These are phyloP conservation scores for Botrytis hyacinthi DNA, from an alignment of 2,329 filamentous ascomycete species.

Conservation along the genomic window DNA sequence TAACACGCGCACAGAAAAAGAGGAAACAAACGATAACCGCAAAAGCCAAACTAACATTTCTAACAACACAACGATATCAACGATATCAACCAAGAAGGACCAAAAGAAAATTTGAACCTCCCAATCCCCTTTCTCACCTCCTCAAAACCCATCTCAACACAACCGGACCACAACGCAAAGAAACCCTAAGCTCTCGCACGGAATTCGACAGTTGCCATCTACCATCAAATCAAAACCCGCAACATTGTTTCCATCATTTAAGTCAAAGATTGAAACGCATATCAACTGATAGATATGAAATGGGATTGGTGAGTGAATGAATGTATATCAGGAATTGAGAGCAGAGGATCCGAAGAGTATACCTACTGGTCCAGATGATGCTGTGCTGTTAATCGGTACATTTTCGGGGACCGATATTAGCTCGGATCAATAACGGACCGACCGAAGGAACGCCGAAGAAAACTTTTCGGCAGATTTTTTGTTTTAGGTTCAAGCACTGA, in stretches of 20 bases:
- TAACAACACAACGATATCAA: no score
- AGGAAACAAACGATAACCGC: background rate
- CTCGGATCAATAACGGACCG: background rate
- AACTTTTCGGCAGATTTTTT: background rate
- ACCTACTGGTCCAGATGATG: background rate
- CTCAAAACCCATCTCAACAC: no score
- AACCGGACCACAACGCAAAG: no score
- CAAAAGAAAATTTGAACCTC: no score
- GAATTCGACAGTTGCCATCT: no score
- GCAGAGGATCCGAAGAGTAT: background rate
- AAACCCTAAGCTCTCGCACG: no score
- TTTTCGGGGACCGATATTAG: background rate
- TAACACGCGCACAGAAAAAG: background rate
- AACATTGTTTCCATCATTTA: background rate
- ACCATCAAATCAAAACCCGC: no score
- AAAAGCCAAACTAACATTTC: background rate
- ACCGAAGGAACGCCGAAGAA: background rate
- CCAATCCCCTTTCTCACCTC: no score
- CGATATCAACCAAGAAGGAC: no score
- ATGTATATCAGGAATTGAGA: background rate
- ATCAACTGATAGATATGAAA: background rate
- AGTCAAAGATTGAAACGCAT: background rate
- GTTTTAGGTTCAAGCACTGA: no score
- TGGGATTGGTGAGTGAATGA: background rate
- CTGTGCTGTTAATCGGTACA: background rate